Percentiles rank a stretch among this genome's conserved stretches.
Evolutionary conservation across 2,329 filamentous ascomycete genomes (phyloP).

Genomic region (Monosporascus sp.): DNA sequence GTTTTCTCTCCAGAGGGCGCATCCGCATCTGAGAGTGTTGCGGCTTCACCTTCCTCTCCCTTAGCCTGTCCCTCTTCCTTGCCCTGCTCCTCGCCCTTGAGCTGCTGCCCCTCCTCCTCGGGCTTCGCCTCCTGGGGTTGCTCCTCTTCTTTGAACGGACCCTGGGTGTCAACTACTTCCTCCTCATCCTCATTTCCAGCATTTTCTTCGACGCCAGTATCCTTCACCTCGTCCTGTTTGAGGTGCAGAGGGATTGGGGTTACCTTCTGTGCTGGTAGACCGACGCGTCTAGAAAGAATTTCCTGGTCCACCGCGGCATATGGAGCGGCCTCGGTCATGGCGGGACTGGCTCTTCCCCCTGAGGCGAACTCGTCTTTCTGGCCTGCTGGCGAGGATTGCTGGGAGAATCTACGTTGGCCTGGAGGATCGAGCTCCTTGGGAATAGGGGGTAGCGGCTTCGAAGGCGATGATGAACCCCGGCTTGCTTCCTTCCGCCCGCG

Average conservation of each 20-base stretch:
- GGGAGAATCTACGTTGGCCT: slow-evolving; percentile 21
- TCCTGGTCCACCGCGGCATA: slow-evolving; percentile 61
- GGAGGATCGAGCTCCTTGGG: slow-evolving; percentile 39
- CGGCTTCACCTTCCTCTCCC: slow-evolving; percentile 12
- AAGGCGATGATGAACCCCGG: slow-evolving; percentile 23
- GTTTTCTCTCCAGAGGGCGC: slow-evolving; percentile 29
- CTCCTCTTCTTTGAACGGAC: slow-evolving; percentile 17
- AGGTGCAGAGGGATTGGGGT: slow-evolving; percentile 44
- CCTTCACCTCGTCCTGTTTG: slow-evolving; percentile 24
- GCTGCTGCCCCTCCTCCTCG: slow-evolving; percentile 5
- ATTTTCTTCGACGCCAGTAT: slow-evolving; percentile 16
- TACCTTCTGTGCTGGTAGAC: slow-evolving; percentile 36
- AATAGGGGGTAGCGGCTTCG: slow-evolving; percentile 30
- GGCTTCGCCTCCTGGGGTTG: slow-evolving; percentile 13
- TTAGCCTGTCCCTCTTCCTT: slow-evolving; percentile 21
- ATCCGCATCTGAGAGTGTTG: slow-evolving; percentile 15
- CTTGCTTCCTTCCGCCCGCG: slow-evolving; percentile 43
- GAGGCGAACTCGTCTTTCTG: slow-evolving; percentile 19
- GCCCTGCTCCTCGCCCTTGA: slow-evolving; percentile 14
- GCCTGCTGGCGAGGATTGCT: slow-evolving; percentile 38
- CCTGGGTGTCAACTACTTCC: slow-evolving; percentile 11
- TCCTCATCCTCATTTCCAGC: slow-evolving; percentile 4
- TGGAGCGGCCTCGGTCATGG: slow-evolving; percentile 49
- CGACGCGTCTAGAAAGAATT: slow-evolving; percentile 51
- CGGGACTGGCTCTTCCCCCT: slow-evolving; percentile 25